A percentile compares a stretch with the other conserved stretches of the same genome.
Conservation (phyloP, 2,329 filamentous ascomycete genomes). For the Aspergillus ochraceoroseus region DNA sequence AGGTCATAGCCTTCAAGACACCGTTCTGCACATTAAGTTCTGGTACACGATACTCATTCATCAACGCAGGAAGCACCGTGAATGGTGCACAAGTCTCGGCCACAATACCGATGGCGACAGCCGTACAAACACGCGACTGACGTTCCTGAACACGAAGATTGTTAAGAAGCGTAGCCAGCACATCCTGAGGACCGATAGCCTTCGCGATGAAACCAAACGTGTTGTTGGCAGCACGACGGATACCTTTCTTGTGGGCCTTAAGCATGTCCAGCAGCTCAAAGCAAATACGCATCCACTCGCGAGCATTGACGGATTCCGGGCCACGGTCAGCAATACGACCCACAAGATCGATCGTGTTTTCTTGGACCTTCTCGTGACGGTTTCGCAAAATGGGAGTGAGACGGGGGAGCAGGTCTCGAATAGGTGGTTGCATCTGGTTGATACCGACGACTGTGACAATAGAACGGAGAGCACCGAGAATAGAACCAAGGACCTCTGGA, state of each 20-base stretch:
- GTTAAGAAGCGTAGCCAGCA: slow-evolving; percentile 89
- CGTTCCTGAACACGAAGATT: slow-evolving; percentile 96
- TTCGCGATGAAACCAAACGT: slow-evolving; percentile 99
- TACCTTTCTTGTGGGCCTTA: slow-evolving; percentile 99
- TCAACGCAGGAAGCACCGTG: slow-evolving; percentile 93
- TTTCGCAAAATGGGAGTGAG: slow-evolving; percentile 98
- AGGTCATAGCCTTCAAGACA: slow-evolving; percentile 92
- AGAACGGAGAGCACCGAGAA: slow-evolving; percentile 86
- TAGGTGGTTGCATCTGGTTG: slow-evolving; percentile 95
- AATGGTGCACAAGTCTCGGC: slow-evolving; percentile 98
- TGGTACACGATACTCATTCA: slow-evolving; percentile 98
- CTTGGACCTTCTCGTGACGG: slow-evolving; percentile 97
- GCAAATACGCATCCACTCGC: slow-evolving; percentile 99
- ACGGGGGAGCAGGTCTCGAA: slow-evolving; percentile 89
- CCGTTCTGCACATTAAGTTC: slow-evolving; percentile 99
- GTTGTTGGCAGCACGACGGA: slow-evolving; percentile 96
- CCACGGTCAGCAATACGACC: slow-evolving; percentile 96
- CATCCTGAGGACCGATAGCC: slow-evolving; percentile 95
- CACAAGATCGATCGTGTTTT: slow-evolving; percentile 97
- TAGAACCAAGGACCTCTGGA: slow-evolving; percentile 93
- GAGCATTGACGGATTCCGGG: slow-evolving; percentile 90
- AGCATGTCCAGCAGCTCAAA: slow-evolving; percentile 99
- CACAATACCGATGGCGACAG: slow-evolving; percentile 96
- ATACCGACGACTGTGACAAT: slow-evolving; percentile 98
- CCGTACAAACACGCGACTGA: slow-evolving; percentile 96